Percentiles rank a stretch among this genome's conserved stretches.
These are phyloP conservation scores for Lenzites betulinus DNA, from an alignment of 768 basidiomycete genomes.

Conservation along the genomic window DNA sequence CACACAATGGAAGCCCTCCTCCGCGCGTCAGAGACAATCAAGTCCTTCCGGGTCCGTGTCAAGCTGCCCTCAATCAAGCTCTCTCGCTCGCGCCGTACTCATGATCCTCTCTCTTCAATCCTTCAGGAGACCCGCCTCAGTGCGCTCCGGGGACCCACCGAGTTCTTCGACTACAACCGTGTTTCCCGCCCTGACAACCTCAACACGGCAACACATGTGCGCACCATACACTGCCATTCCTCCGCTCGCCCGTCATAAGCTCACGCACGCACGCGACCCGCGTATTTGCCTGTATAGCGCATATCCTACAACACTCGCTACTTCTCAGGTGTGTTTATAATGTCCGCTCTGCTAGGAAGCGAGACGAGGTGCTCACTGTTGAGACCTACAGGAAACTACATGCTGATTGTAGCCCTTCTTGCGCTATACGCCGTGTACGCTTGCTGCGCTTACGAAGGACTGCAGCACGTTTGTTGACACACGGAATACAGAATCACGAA, in stretches of 20 bases:
- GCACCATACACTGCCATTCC: slow-evolving; percentile 28
- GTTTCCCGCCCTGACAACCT: slow-evolving; percentile 83
- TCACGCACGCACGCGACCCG: background rate
- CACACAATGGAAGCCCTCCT: slow-evolving; percentile 62
- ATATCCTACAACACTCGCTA: slow-evolving; percentile 95
- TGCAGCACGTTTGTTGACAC: background rate
- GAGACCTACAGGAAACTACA: slow-evolving; percentile 74
- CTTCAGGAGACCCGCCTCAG: slow-evolving; percentile 77
- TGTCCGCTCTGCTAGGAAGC: background rate
- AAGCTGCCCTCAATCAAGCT: slow-evolving; percentile 1
- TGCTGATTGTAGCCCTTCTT: slow-evolving; percentile 70
- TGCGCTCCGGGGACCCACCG: slow-evolving; percentile 66
- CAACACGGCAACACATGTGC: slow-evolving; percentile 74
- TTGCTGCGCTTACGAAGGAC: background rate
- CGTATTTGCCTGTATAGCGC: slow-evolving; percentile 48
- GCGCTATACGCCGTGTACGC: slow-evolving; percentile 87
- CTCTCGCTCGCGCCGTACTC: slow-evolving; percentile 10
- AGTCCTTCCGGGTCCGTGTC: slow-evolving; percentile 63
- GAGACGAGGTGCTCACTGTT: background rate
- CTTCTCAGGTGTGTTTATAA: slow-evolving; percentile 60
- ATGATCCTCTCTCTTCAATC: background rate
- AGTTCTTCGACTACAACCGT: slow-evolving; percentile 85
- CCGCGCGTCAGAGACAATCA: slow-evolving; percentile 68
- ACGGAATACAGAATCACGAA: slow-evolving; percentile 67
- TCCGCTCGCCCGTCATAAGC: background rate